Evolutionary conservation across 148 eudicot species (phyloP).

Genomic region (Nyssa sinensis): DNA sequence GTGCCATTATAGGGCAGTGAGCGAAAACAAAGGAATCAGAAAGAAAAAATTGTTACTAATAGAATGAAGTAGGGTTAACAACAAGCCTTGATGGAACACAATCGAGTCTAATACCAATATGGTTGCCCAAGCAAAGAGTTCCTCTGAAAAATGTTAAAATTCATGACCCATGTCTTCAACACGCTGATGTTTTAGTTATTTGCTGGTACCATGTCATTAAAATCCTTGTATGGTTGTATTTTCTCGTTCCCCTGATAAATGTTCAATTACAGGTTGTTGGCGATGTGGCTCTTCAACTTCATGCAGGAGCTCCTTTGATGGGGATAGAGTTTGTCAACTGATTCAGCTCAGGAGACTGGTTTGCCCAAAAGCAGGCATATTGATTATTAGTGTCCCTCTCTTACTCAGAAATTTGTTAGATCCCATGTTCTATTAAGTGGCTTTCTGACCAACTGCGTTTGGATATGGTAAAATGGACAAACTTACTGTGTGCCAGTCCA

Average conservation of each 20-base stretch:
- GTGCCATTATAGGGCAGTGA: background rate
- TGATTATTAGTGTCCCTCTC: no score
- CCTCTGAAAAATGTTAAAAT: background rate
- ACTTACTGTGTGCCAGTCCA: background rate
- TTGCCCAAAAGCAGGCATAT: background rate
- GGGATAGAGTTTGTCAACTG: slow-evolving; percentile 82
- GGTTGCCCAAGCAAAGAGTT: background rate
- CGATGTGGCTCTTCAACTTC: slow-evolving; percentile 81
- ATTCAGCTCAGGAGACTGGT: slow-evolving; percentile 16
- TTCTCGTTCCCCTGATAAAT: slow-evolving; percentile 14
- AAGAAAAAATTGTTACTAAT: no score
- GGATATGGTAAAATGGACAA: background rate
- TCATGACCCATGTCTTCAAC: background rate
- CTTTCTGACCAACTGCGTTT: background rate
- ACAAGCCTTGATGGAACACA: background rate
- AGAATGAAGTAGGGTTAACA: no score
- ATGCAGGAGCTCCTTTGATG: slow-evolving; percentile 46
- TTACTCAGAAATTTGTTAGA: no score
- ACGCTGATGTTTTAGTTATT: background rate
- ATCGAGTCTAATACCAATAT: background rate
- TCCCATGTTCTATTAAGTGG: no score
- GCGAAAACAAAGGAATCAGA: no score
- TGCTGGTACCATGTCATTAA: background rate
- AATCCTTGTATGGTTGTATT: slow-evolving; percentile 1
- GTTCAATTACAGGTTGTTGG: slow-evolving; percentile 68